Base-by-base conservation (phyloP, 2,329 filamentous ascomycete species). In the Botrytis byssoidea region DNA sequence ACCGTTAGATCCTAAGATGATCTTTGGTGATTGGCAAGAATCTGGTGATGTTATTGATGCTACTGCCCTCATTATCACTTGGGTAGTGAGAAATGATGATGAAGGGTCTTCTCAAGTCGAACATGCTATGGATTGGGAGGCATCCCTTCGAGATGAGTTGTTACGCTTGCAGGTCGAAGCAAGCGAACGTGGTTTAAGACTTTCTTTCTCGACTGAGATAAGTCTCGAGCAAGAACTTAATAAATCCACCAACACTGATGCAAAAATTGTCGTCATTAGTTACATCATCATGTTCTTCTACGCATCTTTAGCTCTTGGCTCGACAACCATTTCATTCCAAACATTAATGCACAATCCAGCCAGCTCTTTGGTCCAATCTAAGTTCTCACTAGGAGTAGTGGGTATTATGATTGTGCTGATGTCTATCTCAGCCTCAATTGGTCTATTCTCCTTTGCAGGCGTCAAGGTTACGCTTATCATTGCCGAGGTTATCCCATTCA, bases 231-330 rank as follows among this genome's bases (percentile, higher is more conserved):
- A 98, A 81, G 96, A 99, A 81, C 87, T 99, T 74, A 99, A 98
- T 85, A 97, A 98, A 84, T 97, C 94, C 55, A 98, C 94, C 68
- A 99, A 99, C 82, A 98, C 96, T 0, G 96, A 99, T 82, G 97
- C 95, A 63, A 98, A 95, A 82, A 99, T 99, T 79, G 90, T 99
- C 37, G 90, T 95, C 71, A 92, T 99, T 83, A 98, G 95, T 86
- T 99, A 99, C 83, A 88, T 98, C 76, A 93, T 98, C 85, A 99
- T 99, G 96, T 99, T 99, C 83, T 84, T 99, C 75, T 99, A 99
- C 81, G 96, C 95, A 6, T 98, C 95, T 9, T 84, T 99, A 71
- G 95, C 96, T 0, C 86, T 99, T 0, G 96, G 96, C 0, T 97
- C 95, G 1, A 96, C 93, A 0, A 94, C 92, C 9, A 85, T 97